phyloP scores from a whole-genome alignment of 2,329 filamentous ascomycete genomes.

The Periconia sp. region DNA sequence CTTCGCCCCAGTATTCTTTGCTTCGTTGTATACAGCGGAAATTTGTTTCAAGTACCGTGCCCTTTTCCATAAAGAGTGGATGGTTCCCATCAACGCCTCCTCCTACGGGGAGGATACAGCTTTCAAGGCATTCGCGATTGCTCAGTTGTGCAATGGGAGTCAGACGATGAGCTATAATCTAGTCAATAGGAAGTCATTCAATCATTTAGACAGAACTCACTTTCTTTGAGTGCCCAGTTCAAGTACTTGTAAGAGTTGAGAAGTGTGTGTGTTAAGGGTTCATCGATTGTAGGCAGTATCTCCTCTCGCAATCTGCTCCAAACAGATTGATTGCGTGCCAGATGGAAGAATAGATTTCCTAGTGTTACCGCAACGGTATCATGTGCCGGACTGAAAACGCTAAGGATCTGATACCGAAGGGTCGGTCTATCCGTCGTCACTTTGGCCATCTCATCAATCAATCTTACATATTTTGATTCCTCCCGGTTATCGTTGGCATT shows the following conservation, averaged over 20 bases:
- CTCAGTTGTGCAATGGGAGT: constrained; percentile 9
- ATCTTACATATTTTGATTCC: constrained; percentile 7
- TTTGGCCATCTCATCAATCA: constrained; percentile 21
- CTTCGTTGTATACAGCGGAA: constrained; percentile 10
- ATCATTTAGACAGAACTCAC: too few relatives aligned
- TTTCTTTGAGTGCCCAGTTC: too few relatives aligned
- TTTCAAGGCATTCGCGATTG: constrained; percentile 8
- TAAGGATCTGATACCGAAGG: constrained; percentile 17
- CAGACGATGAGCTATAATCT: constrained; percentile 4
- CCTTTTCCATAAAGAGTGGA: constrained; percentile 12
- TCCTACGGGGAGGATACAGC: constrained; percentile 10
- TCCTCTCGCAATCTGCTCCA: constrained; percentile 21
- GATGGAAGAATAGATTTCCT: constrained; percentile 22
- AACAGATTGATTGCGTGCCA: constrained; percentile 17
- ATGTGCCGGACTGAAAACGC: constrained; percentile 21
- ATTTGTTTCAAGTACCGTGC: constrained; percentile 14
- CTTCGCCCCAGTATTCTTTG: constrained; percentile 13
- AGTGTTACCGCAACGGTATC: constrained; percentile 20
- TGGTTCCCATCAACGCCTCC: constrained; percentile 7
- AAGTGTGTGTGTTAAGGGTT: constrained; percentile 19
- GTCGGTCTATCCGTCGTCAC: constrained; percentile 15
- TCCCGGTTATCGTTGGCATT: constrained; percentile 4
- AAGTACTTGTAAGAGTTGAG: constrained; percentile 1
- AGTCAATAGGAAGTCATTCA: constrained; percentile 3
- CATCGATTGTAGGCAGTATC: constrained; percentile 7